Evolutionary conservation across 306 rosid genomes (phyloP).

Genomic region (Calophaca sinica): DNA sequence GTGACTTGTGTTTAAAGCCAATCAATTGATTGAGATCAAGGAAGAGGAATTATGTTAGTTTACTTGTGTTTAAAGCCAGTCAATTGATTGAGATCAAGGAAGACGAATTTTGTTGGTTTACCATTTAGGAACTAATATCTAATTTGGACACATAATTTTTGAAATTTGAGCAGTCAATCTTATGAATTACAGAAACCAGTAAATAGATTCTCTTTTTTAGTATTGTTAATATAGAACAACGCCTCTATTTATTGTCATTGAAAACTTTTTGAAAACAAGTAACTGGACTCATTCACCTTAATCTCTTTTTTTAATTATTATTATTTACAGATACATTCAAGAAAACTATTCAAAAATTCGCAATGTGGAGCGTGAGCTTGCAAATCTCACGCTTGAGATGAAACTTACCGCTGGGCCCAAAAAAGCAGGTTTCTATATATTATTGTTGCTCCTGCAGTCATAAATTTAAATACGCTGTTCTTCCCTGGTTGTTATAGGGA

Average conservation of each 20-base stretch:
- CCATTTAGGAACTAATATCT: background rate
- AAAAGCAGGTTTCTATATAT: constrained; percentile 76
- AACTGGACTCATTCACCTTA: constrained; percentile 14
- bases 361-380: constrained; percentile 87
- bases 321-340: constrained; percentile 70
- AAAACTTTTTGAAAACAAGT: constrained; percentile 22
- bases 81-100: background rate
- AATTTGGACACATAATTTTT: constrained; percentile 23
- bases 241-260: constrained; percentile 1
- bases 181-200: constrained; percentile 29
- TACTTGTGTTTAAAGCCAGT: no score
- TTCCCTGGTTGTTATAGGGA: constrained; percentile 39
- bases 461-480: constrained; percentile 18
- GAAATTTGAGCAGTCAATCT: constrained; percentile 27
- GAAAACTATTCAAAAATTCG: constrained; percentile 95
- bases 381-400: constrained; percentile 81
- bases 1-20: constrained; percentile 21
- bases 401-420: constrained; percentile 96
- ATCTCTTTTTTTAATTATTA: background rate
- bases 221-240: constrained; percentile 9
- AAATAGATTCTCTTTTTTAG: constrained; percentile 28
- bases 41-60: constrained; percentile 18
- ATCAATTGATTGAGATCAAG: background rate
- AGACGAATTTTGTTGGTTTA: constrained; percentile 28
- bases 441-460: constrained; percentile 35